These are phyloP conservation scores for Hibiscus syriacus DNA, from an alignment of 345 rosid genomes.

Conservation along the genomic window DNA sequence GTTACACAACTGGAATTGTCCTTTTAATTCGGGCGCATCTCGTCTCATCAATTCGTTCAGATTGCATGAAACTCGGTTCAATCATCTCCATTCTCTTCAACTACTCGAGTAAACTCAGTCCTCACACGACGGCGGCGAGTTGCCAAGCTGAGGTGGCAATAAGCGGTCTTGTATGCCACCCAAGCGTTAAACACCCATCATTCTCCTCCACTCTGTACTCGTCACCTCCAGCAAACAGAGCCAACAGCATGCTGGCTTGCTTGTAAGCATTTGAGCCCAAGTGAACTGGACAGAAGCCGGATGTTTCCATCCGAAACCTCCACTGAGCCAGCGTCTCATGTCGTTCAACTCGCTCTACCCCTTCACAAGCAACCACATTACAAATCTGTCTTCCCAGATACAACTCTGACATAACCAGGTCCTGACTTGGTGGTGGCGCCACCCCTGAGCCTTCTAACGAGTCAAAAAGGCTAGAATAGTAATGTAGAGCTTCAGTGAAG, in stretches of 20 bases:
- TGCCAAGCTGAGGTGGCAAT: conserved; percentile 91
- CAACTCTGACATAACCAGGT: conserved; percentile 69
- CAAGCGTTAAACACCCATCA: conserved; percentile 74
- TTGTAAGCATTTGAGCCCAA: conserved; percentile 84
- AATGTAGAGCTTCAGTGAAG: conserved; percentile 72
- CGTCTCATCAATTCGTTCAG: neutral
- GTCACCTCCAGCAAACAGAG: conserved; percentile 68
- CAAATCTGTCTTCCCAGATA: conserved; percentile 72
- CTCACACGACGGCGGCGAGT: conserved; percentile 18
- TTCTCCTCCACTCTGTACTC: conserved; percentile 90
- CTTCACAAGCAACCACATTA: conserved; percentile 85
- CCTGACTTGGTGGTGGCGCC: conserved; percentile 36
- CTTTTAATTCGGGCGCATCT: too few species aligned
- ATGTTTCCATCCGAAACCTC: conserved; percentile 48
- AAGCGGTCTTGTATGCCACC: conserved; percentile 88
- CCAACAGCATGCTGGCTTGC: conserved; percentile 83
- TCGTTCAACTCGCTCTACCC: conserved; percentile 63
- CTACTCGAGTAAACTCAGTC: neutral
- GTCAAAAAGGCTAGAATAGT: conserved; percentile 80
- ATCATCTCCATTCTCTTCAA: too few species aligned
- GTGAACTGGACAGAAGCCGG: conserved; percentile 62
- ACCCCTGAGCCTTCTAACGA: conserved; percentile 55
- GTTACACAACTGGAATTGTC: neutral
- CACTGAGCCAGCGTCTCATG: conserved; percentile 67
- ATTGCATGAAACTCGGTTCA: neutral